These are phyloP conservation scores for Tilletia setariae DNA, from an alignment of 1,284 basidiomycete genomes.

Conservation along the genomic window DNA sequence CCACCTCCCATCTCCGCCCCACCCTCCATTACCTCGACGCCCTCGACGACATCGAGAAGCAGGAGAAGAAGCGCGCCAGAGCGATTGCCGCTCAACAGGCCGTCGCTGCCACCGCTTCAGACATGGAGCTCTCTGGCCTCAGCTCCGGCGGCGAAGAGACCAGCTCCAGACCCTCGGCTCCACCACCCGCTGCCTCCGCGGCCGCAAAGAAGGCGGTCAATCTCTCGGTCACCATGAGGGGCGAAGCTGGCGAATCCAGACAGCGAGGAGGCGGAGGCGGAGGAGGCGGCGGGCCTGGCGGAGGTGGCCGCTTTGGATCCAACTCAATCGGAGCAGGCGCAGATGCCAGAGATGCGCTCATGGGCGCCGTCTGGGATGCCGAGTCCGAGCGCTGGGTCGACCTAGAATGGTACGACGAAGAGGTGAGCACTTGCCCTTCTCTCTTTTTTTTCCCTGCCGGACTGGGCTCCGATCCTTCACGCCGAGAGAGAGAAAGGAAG, in stretches of 20 bases:
- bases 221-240: slow-evolving; percentile 41
- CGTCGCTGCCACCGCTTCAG: neutral
- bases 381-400: slow-evolving; percentile 52
- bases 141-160: neutral
- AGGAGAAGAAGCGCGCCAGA: slow-evolving; percentile 38
- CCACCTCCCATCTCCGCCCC: slow-evolving; percentile 46
- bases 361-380: slow-evolving; percentile 44
- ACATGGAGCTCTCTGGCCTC: slow-evolving; percentile 22
- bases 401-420: slow-evolving; percentile 44
- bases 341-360: slow-evolving; percentile 34
- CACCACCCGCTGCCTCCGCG: neutral
- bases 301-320: slow-evolving; percentile 18
- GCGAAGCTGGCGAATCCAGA: slow-evolving; percentile 23
- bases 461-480: too few species aligned
- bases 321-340: slow-evolving; percentile 18
- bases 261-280: neutral
- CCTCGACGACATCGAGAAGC: slow-evolving; percentile 37
- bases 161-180: slow-evolving; percentile 3
- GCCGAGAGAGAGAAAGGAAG: too few species aligned
- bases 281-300: neutral
- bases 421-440: slow-evolving; percentile 9
- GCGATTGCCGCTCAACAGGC: slow-evolving; percentile 30
- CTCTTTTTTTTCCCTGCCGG: slow-evolving; percentile 1
- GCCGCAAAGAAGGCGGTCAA: slow-evolving; percentile 8
- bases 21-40: slow-evolving; percentile 53